Base-by-base conservation (phyloP, 2,329 filamentous ascomycete species). In the Ophiostoma angusticollis region DNA sequence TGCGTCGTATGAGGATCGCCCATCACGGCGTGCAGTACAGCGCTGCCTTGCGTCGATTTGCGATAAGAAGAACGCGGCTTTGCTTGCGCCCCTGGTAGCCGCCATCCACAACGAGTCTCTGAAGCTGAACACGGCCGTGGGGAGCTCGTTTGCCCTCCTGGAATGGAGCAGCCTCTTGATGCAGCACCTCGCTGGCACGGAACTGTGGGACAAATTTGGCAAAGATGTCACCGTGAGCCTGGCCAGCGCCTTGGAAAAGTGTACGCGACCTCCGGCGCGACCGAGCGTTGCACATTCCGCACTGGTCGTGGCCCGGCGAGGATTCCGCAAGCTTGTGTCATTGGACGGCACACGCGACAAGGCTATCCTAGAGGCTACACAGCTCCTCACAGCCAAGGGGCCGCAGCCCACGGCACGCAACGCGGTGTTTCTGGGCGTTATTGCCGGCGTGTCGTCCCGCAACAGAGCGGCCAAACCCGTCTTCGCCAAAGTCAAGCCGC, bases 81-180 rank as follows among this genome's bases (percentile, higher is more conserved):
- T 72, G 19, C 61, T 91, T 35, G 64, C 73, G 28, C 65, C 70
- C 2, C 72, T 95, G 42, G 69, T 85, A 31, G 66, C 70, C 31
- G 72, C 72, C 35, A 58, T 95, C 43, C 74, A 78, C 45, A 63
- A 68, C 23, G 89, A 98, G 59, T 74, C 79, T 12, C 68, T 73
- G 46, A 95, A 93, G 57, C 64, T 71, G 14, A 78, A 76, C 46
- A 78, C 96, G 51, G 84, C 89, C 23, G 64, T 81, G 13, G 74
- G 72, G 31, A 93, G 78, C 58, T 83, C 86, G 5, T 93, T 95
- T 55, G 84, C 93, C 35, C 66, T 98, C 49, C 70, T 91, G 12
- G 84, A 94, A 58, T 98, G 89, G 89, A 85, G 78, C 58, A 82
- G 80, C 42, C 58, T 89, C 42, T 62, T 95, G 36, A 72, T 94